These are phyloP conservation scores for Neopestalotiopsis sp. DNA, from an alignment of 2,329 filamentous ascomycete species.

Conservation along the genomic window DNA sequence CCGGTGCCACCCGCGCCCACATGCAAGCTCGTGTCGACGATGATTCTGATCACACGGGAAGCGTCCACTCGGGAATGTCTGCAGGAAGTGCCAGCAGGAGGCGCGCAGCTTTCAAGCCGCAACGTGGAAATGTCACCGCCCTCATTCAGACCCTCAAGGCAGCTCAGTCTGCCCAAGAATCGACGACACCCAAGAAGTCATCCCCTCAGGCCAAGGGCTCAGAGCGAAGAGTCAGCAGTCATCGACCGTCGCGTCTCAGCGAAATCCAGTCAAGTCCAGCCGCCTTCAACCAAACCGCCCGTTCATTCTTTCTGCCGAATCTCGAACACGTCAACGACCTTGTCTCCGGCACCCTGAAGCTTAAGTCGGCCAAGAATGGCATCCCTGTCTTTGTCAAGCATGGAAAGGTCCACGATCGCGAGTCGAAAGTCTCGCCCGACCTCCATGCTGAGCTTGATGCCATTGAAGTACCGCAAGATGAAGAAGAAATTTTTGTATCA, in stretches of 20 bases:
- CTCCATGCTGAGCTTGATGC: conserved; percentile 56
- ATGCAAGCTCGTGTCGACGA: conserved; percentile 61
- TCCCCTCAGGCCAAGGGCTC: conserved; percentile 13
- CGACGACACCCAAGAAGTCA: conserved; percentile 22
- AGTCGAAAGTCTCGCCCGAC: conserved; percentile 38
- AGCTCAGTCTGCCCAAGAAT: conserved; percentile 30
- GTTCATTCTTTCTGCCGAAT: conserved; percentile 60
- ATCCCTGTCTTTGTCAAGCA: conserved; percentile 62
- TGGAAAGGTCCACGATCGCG: conserved; percentile 53
- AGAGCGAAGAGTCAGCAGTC: conserved; percentile 14
- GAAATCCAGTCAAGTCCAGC: conserved; percentile 26
- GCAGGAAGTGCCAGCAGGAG: conserved; percentile 21
- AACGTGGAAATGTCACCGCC: conserved; percentile 38
- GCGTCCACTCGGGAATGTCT: neutral
- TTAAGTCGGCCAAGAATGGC: conserved; percentile 57
- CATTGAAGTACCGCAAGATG: conserved; percentile 55
- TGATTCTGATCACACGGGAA: conserved; percentile 48
- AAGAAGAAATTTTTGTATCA: conserved; percentile 63
- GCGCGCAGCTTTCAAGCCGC: conserved; percentile 26
- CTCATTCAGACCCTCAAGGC: conserved; percentile 37
- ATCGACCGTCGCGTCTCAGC: conserved; percentile 24
- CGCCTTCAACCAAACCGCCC: conserved; percentile 46
- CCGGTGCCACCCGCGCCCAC: conserved; percentile 40
- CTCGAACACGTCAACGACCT: conserved; percentile 62
- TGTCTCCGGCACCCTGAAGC: conserved; percentile 58